phyloP scores from a whole-genome alignment of 257 asterid genomes.

The Ehretia macrophylla region DNA sequence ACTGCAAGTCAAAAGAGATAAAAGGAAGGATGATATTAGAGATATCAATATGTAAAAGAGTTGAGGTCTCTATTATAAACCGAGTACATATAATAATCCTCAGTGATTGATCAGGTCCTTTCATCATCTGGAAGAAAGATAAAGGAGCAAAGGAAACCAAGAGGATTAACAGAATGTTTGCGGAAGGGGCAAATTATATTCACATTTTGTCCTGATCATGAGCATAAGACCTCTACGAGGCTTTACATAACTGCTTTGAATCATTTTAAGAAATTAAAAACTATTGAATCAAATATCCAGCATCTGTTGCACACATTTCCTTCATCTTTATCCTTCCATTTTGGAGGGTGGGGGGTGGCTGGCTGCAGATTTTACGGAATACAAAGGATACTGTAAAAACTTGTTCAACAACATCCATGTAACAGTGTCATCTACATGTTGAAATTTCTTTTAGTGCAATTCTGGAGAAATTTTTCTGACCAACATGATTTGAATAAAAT shows the following conservation, averaged over 20 bases:
- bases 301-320: no score
- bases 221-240: not conserved
- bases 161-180: not conserved
- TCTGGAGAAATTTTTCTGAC: no score
- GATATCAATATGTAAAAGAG: not conserved
- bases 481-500: no score
- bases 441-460: no score
- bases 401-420: no score
- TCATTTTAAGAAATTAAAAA: not conserved
- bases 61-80: not conserved
- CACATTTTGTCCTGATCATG: not conserved
- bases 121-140: not conserved
- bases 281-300: not conserved
- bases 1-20: constrained; percentile 31
- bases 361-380: no score
- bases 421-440: no score
- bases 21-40: not conserved
- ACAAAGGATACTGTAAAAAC: no score
- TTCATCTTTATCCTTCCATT: no score
- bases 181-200: not conserved
- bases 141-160: not conserved
- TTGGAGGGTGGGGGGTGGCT: no score
- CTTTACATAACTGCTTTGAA: no score
- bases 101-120: not conserved
- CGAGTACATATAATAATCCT: no score